phyloP scores from a whole-genome alignment of 164 flowering plant species.

The Sedum album region DNA sequence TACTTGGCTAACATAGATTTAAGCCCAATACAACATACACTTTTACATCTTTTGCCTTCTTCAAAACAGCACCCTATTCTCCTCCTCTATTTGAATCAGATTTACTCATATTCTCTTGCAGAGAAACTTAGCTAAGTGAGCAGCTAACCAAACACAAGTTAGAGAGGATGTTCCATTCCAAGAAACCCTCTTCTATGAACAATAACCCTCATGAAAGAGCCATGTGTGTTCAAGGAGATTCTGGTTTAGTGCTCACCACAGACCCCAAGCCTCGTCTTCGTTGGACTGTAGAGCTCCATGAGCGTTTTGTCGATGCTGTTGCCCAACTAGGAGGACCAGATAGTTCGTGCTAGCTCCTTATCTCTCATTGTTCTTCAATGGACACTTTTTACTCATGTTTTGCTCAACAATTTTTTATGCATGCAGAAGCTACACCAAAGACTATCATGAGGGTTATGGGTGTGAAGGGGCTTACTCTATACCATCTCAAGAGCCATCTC shows the following conservation, averaged over 20 bases:
- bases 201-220: constrained; percentile 32
- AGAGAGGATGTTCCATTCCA: constrained; percentile 75
- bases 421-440: no score
- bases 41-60: constrained; percentile 19
- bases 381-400: neutral
- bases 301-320: constrained; percentile 96
- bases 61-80: constrained; percentile 67
- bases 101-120: constrained; percentile 68
- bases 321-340: constrained; percentile 98
- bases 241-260: no score
- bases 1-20: neutral
- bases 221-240: no score
- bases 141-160: constrained; percentile 17
- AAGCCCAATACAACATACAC: constrained; percentile 12
- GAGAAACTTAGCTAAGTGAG: constrained; percentile 16
- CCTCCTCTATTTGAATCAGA: constrained; percentile 33
- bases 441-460: no score
- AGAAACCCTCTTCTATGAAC: constrained; percentile 82
- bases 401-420: constrained; percentile 4
- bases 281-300: constrained; percentile 97
- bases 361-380: neutral
- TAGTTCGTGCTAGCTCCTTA: constrained; percentile 29
- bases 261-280: no score
- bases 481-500: no score
- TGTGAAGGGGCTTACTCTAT: constrained; percentile 94